These are phyloP conservation scores for Colletotrichum sp. DNA, from an alignment of 2,329 filamentous ascomycete genomes.

Conservation along the genomic window DNA sequence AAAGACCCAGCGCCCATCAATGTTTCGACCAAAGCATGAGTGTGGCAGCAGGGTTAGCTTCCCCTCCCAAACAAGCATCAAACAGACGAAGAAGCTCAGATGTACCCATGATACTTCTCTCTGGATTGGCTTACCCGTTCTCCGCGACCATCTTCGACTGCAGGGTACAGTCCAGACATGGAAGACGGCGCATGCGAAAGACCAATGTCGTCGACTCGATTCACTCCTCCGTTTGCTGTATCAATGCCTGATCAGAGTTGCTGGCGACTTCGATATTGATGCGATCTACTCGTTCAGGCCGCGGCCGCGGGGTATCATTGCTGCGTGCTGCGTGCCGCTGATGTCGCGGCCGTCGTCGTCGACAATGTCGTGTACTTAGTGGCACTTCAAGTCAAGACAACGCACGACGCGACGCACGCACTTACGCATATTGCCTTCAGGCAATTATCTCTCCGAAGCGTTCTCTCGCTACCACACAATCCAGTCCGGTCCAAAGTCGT, in stretches of 20 bases:
- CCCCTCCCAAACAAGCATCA: constrained; percentile 50
- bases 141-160: not conserved
- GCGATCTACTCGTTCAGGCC: not conserved
- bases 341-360: not conserved
- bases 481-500: not conserved
- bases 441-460: not conserved
- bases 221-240: not conserved
- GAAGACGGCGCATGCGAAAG: not conserved
- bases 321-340: not conserved
- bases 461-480: not conserved
- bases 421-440: not conserved
- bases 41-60: constrained; percentile 26
- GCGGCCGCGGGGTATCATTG: not conserved
- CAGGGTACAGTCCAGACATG: not conserved
- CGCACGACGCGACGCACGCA: constrained; percentile 2
- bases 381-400: not conserved
- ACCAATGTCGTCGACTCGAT: not conserved
- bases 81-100: constrained; percentile 33
- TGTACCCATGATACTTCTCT: not conserved
- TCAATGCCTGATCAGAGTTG: not conserved
- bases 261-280: not conserved
- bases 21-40: constrained; percentile 44
- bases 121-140: not conserved
- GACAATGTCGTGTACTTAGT: not conserved
- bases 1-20: constrained; percentile 26